A percentile compares a stretch with the other conserved stretches of the same genome.
phyloP scores from a whole-genome alignment of 2,329 filamentous ascomycete genomes.

The Ophiocordyceps camponoti-leonardi region DNA sequence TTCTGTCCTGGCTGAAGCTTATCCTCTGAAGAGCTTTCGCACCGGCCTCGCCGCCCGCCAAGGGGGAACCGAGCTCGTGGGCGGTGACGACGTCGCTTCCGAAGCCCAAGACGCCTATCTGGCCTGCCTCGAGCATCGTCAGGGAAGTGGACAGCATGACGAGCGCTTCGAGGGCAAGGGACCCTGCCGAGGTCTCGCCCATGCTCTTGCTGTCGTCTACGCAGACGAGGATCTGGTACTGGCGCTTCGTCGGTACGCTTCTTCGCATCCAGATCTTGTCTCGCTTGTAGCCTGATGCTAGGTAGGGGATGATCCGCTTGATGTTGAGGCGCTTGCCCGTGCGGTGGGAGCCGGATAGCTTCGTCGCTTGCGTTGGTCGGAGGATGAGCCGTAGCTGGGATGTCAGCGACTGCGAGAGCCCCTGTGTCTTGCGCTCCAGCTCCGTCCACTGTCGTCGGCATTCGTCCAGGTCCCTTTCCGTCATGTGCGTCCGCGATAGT shows the following conservation, averaged over 20 bases:
- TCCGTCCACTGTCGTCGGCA: conserved; percentile 66
- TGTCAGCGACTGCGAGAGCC: conserved; percentile 74
- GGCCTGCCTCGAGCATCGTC: conserved; percentile 84
- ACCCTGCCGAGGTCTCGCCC: conserved; percentile 61
- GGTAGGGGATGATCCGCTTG: conserved; percentile 98
- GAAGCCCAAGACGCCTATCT: conserved; percentile 83
- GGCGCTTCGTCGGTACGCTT: conserved; percentile 76
- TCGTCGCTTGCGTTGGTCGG: conserved; percentile 84
- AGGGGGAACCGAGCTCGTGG: conserved; percentile 71
- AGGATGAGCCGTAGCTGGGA: conserved; percentile 93
- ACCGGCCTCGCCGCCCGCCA: conserved; percentile 51
- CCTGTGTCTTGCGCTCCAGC: conserved; percentile 71
- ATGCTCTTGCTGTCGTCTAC: conserved; percentile 94
- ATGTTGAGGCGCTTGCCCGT: conserved; percentile 98
- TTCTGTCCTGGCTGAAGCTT: conserved; percentile 69
- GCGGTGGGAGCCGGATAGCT: conserved; percentile 89
- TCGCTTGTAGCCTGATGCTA: conserved; percentile 92
- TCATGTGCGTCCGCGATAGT: conserved; percentile 58
- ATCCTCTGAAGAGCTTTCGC: conserved; percentile 75
- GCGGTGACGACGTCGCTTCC: conserved; percentile 70
- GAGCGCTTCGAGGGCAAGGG: conserved; percentile 81
- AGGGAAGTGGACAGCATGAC: conserved; percentile 79
- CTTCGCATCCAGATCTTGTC: conserved; percentile 99
- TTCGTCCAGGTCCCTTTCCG: conserved; percentile 30
- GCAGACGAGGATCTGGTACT: conserved; percentile 93